phyloP scores from a whole-genome alignment of 2,329 filamentous ascomycete genomes.

The Diplodia intermedia region DNA sequence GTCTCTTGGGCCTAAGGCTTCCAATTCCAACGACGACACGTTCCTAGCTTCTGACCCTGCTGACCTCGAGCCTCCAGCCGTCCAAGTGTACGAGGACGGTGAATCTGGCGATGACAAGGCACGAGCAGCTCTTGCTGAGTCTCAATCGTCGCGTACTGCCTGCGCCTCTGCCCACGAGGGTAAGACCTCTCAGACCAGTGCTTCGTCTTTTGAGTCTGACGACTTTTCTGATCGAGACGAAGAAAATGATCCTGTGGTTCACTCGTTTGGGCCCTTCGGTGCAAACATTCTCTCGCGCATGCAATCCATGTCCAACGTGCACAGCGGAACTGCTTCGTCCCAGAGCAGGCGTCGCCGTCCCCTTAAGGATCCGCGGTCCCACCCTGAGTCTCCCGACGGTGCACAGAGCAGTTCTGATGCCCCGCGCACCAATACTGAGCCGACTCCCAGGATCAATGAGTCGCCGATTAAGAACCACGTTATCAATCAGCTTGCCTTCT shows the following conservation, averaged over 20 bases:
- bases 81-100: constrained; percentile 50
- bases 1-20: constrained; percentile 61
- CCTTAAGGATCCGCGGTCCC: constrained; percentile 33
- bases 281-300: constrained; percentile 83
- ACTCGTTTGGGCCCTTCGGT: constrained; percentile 90
- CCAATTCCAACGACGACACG: constrained; percentile 45
- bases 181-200: constrained; percentile 37
- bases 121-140: constrained; percentile 35
- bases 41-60: constrained; percentile 52
- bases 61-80: constrained; percentile 32
- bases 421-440: constrained; percentile 37
- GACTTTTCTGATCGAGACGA: constrained; percentile 76
- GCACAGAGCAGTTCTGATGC: constrained; percentile 18
- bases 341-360: constrained; percentile 49
- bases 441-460: constrained; percentile 43
- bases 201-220: constrained; percentile 52
- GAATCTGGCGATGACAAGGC: constrained; percentile 41
- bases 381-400: constrained; percentile 44
- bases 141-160: constrained; percentile 42
- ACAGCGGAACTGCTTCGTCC: constrained; percentile 56
- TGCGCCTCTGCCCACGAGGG: constrained; percentile 45
- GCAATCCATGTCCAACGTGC: constrained; percentile 71
- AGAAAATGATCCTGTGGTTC: constrained; percentile 91
- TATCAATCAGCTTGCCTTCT: constrained; percentile 94
- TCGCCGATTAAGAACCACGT: constrained; percentile 78